Conservation (phyloP, 108 stramenopile species). For the Cyclotella sp. region DNA sequence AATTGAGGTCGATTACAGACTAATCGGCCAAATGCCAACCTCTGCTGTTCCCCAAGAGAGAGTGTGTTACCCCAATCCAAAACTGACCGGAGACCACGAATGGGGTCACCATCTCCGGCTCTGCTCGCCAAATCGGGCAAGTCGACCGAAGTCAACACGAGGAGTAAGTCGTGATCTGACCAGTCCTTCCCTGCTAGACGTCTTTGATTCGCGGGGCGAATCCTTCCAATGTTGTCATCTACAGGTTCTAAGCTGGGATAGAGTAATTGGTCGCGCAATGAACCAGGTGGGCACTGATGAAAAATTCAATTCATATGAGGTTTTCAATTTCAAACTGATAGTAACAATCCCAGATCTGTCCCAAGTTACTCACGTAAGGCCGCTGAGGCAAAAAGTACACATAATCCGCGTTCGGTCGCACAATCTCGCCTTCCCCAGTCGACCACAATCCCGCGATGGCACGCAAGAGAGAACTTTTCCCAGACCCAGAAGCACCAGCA, state of each 20-base stretch:
- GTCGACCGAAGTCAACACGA: slow-evolving; percentile 52
- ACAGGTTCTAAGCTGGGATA: slow-evolving; percentile 55
- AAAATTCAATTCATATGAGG: background rate
- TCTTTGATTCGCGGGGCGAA: slow-evolving; percentile 21
- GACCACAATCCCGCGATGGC: slow-evolving; percentile 88
- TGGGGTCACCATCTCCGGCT: slow-evolving; percentile 56
- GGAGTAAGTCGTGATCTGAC: slow-evolving; percentile 44
- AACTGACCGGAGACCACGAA: slow-evolving; percentile 49
- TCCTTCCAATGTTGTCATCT: background rate
- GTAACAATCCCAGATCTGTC: background rate
- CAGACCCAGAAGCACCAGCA: slow-evolving; percentile 68
- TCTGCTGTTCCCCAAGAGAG: slow-evolving; percentile 81
- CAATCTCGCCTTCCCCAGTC: slow-evolving; percentile 70
- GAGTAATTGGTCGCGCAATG: slow-evolving; percentile 77
- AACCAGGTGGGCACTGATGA: slow-evolving; percentile 68
- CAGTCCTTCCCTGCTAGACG: slow-evolving; percentile 45
- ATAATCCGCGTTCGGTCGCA: slow-evolving; percentile 60
- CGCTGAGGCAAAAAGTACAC: slow-evolving; percentile 88
- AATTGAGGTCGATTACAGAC: slow-evolving; percentile 67
- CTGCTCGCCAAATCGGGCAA: slow-evolving; percentile 51
- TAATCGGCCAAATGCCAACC: slow-evolving; percentile 76
- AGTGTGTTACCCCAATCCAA: slow-evolving; percentile 76
- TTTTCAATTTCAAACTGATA: background rate
- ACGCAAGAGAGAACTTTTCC: slow-evolving; percentile 67
- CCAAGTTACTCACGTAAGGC: slow-evolving; percentile 38